Conservation (phyloP, 2,329 filamentous ascomycete genomes). For the Trichoderma oligosporum region DNA sequence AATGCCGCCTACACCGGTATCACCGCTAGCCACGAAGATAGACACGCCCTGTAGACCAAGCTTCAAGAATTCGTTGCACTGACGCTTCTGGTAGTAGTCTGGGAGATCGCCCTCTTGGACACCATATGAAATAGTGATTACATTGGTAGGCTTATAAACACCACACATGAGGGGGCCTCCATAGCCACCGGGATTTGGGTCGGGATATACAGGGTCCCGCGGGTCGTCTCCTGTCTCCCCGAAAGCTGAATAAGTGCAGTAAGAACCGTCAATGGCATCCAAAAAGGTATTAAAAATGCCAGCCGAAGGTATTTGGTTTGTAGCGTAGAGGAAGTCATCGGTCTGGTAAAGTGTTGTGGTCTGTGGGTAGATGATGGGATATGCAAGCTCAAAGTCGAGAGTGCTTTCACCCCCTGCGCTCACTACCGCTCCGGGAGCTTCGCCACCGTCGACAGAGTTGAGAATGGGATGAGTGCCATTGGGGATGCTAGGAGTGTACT, state of each 20-base stretch:
- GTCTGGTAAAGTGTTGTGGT: conserved; percentile 44
- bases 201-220: conserved; percentile 50
- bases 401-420: conserved; percentile 40
- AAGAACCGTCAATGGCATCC: conserved; percentile 51
- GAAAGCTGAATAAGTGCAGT: conserved; percentile 50
- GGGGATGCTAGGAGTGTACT: conserved; percentile 30
- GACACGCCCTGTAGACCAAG: conserved; percentile 42
- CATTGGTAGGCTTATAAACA: conserved; percentile 22
- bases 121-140: conserved; percentile 45
- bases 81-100: conserved; percentile 42
- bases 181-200: conserved; percentile 31
- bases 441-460: conserved; percentile 20
- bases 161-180: conserved; percentile 29
- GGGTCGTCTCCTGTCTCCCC: conserved; percentile 44
- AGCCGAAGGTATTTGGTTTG: conserved; percentile 22
- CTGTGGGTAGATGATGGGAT: conserved; percentile 51
- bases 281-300: conserved; percentile 45
- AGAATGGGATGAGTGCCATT: conserved; percentile 19
- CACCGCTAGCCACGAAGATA: conserved; percentile 40
- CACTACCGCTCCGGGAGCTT: conserved; percentile 13
- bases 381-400: conserved; percentile 47
- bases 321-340: conserved; percentile 36
- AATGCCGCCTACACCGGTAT: conserved; percentile 33
- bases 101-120: conserved; percentile 46
- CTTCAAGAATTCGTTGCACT: conserved; percentile 45